Conservation (phyloP, 306 rosid species). For the Fagus sylvatica region DNA sequence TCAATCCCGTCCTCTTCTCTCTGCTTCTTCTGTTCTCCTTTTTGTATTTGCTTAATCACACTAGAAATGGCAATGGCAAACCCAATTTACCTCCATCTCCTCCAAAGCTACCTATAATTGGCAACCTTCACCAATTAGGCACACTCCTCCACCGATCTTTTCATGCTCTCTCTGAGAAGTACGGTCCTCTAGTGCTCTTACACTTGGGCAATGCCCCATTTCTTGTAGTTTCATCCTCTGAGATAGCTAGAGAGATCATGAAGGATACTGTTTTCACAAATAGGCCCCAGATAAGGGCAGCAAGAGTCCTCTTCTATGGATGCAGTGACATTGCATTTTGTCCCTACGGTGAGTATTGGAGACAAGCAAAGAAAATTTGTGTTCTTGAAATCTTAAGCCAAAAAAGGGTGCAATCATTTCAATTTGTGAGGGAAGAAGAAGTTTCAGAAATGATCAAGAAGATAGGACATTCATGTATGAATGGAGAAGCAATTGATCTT, state of each 20-base stretch:
- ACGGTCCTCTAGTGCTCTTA: slow-evolving; percentile 29
- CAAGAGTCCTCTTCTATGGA: slow-evolving; percentile 27
- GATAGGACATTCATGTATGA: slow-evolving; percentile 11
- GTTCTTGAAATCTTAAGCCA: slow-evolving; percentile 29
- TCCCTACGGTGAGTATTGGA: slow-evolving; percentile 34
- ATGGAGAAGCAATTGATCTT: slow-evolving; percentile 17
- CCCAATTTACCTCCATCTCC: slow-evolving; percentile 1
- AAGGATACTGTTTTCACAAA: slow-evolving; percentile 23
- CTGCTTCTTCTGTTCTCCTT: neutral
- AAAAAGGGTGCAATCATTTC: slow-evolving; percentile 28
- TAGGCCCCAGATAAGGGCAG: slow-evolving; percentile 28
- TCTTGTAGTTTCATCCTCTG: slow-evolving; percentile 32
- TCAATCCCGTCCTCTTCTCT: neutral
- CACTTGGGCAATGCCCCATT: slow-evolving; percentile 33
- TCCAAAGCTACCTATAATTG: slow-evolving; percentile 38
- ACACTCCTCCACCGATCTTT: slow-evolving; percentile 31
- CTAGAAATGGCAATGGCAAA: neutral
- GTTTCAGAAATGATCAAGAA: slow-evolving; percentile 23
- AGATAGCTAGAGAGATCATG: slow-evolving; percentile 17
- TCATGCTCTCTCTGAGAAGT: slow-evolving; percentile 8
- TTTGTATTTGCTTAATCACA: slow-evolving; percentile 2
- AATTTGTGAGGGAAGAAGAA: slow-evolving; percentile 29
- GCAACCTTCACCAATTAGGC: slow-evolving; percentile 45
- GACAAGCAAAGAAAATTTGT: slow-evolving; percentile 31
- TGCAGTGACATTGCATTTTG: slow-evolving; percentile 27